Evolutionary conservation across 768 basidiomycete species (phyloP), one percentile per base, ranked within the genome.

Genomic region (Trametes cingulata): DNA sequence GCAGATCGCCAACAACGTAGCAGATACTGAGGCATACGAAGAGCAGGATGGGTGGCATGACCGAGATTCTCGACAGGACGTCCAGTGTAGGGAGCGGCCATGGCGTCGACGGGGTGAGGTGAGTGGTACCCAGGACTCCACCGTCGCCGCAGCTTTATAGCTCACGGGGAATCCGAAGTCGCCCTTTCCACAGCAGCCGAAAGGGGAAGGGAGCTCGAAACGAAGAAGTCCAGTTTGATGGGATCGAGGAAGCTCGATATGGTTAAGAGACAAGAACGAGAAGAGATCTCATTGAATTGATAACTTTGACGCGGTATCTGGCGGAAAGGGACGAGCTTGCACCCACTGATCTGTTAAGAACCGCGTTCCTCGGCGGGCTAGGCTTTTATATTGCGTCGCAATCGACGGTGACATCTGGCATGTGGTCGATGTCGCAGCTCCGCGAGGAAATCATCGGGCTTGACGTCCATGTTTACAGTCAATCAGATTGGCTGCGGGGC

Each of bases 31-130:
- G 25, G 63, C 72, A 37, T 56, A 74, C 73, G 73, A 15, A 74
- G 69, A 35, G 71, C 68, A 27, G 71, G 71, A 42, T 74, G 73
- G 0, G 72, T 74, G 12, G 70, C 63, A 56, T 65, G 63, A 19
- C 63, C 63, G 35, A 56, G 29, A 25, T 60, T 64, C 27, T 65
- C 59, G 22, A 51, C 39, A 20, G 57, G 59, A 41, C 56, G 63
- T 25, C 52, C 52, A 22, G 45, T 35, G 49, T 46, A 41, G 10
- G 46, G 52, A 56, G 63, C 40, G 27, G 52, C 33, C 59, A 61
- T 65, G 56, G 52, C 57, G 56, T 27, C 22, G 46, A 49, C 24
- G 41, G 48, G 36, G 24, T 6, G 48, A 49, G 52, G 33, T 20
- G 51, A 58, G 52, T 50, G 56, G 60, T 61, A 55, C 56, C 52